Percentiles rank a stretch among this genome's conserved stretches.
These are phyloP conservation scores for Alternaria incomplexa DNA, from an alignment of 2,329 filamentous ascomycete genomes.

Conservation along the genomic window DNA sequence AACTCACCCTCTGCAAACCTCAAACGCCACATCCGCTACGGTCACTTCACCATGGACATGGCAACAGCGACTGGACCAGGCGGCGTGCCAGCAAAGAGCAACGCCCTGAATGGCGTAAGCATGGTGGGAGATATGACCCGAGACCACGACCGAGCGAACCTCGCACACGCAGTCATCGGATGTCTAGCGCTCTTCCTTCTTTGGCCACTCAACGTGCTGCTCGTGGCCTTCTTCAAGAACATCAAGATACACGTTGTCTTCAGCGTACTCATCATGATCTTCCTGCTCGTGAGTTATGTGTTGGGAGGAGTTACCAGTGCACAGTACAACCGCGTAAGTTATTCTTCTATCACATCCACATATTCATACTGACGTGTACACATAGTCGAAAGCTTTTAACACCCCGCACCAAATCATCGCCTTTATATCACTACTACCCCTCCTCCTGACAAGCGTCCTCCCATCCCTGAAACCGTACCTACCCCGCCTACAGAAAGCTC, in stretches of 20 bases:
- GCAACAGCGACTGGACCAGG: slow-evolving; percentile 43
- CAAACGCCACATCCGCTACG: slow-evolving; percentile 48
- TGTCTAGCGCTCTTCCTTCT: slow-evolving; percentile 43
- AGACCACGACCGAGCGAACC: slow-evolving; percentile 36
- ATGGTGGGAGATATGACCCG: slow-evolving; percentile 25
- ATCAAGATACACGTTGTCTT: slow-evolving; percentile 52
- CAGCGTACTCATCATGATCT: slow-evolving; percentile 46
- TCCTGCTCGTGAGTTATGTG: slow-evolving; percentile 48
- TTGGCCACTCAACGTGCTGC: slow-evolving; percentile 40
- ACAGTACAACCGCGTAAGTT: slow-evolving; percentile 50
- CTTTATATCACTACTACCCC: slow-evolving; percentile 55
- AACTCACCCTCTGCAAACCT: slow-evolving; percentile 43
- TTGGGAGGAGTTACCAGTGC: slow-evolving; percentile 52
- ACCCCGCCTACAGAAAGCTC: slow-evolving; percentile 47
- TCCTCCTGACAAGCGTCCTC: slow-evolving; percentile 33
- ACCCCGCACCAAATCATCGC: slow-evolving; percentile 57
- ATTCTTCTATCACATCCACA: background rate
- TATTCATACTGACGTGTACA: background rate
- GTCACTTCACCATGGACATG: slow-evolving; percentile 52
- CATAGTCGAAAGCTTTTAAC: slow-evolving; percentile 51
- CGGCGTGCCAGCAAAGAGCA: slow-evolving; percentile 39
- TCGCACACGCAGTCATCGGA: slow-evolving; percentile 41
- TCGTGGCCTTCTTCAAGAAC: slow-evolving; percentile 48
- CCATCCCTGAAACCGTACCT: slow-evolving; percentile 22
- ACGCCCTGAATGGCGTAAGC: slow-evolving; percentile 29